phyloP scores from a whole-genome alignment of 2,329 filamentous ascomycete species.

The Helicocarpus griseus region DNA sequence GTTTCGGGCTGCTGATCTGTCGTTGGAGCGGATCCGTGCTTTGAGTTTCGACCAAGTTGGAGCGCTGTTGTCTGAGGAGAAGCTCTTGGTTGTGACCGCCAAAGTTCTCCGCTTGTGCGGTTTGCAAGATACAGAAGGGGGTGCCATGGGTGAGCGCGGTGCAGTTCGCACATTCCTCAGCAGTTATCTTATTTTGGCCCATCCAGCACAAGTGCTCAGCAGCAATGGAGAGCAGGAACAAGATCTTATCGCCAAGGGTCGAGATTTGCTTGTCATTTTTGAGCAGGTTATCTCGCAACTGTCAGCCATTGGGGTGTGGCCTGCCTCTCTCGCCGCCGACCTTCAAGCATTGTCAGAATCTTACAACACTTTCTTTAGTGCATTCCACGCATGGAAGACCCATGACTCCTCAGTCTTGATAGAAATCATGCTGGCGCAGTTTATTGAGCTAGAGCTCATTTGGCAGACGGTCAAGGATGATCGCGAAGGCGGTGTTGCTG shows the following conservation, averaged over 20 bases:
- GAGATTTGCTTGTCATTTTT: constrained; percentile 48
- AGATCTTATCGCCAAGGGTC: constrained; percentile 52
- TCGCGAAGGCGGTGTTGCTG: constrained; percentile 49
- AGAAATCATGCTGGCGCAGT: constrained; percentile 57
- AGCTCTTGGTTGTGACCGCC: constrained; percentile 44
- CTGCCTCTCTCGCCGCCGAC: constrained; percentile 35
- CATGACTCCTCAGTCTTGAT: constrained; percentile 53
- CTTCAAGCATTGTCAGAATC: constrained; percentile 44
- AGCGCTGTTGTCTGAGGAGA: constrained; percentile 43
- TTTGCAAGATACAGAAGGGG: constrained; percentile 43
- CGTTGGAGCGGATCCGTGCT: constrained; percentile 42
- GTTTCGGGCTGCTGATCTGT: constrained; percentile 44
- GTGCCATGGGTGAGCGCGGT: constrained; percentile 39
- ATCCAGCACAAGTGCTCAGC: constrained; percentile 51
- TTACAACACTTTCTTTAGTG: constrained; percentile 50
- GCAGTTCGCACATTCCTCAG: constrained; percentile 54
- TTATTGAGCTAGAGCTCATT: constrained; percentile 56
- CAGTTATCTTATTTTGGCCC: constrained; percentile 52
- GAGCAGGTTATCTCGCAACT: constrained; percentile 44
- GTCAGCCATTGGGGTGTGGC: constrained; percentile 31
- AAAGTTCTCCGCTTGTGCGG: constrained; percentile 48
- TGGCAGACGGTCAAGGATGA: constrained; percentile 60
- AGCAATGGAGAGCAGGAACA: constrained; percentile 53
- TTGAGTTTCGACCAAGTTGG: constrained; percentile 52
- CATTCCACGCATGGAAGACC: constrained; percentile 57